phyloP scores from a whole-genome alignment of 192 early-diverging fungal species.

The Podila minutissima region DNA sequence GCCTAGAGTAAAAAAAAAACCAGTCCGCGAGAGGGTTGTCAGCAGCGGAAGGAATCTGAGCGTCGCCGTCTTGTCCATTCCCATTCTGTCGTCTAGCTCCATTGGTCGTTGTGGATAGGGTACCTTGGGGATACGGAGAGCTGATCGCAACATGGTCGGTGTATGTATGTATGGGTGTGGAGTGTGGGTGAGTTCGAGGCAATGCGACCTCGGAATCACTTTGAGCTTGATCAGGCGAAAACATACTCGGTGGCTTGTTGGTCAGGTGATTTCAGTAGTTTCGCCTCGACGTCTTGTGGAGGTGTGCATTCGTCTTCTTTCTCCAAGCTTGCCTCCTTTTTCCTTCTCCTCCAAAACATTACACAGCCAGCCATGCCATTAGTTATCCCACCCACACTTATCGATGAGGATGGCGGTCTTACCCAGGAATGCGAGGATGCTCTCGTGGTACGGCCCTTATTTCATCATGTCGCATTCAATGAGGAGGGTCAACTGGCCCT shows the following conservation, averaged over 20 bases:
- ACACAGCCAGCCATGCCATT: conserved; percentile 26
- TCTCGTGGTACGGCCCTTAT: conserved; percentile 25
- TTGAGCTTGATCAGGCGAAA: background rate
- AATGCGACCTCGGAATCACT: conserved; percentile 1
- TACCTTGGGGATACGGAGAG: conserved; percentile 21
- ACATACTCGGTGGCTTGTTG: background rate
- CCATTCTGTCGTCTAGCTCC: too few species aligned
- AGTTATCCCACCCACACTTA: conserved; percentile 34
- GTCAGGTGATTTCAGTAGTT: background rate
- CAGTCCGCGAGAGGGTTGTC: too few species aligned
- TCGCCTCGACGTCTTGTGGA: background rate
- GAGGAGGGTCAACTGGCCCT: background rate
- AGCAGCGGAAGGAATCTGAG: too few species aligned
- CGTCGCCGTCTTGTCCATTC: too few species aligned
- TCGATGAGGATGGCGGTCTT: conserved; percentile 46
- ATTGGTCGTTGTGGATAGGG: too few species aligned
- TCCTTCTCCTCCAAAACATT: background rate
- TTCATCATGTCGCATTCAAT: background rate
- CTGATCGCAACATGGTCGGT: conserved; percentile 16
- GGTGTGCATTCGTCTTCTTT: background rate
- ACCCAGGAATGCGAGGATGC: conserved; percentile 44
- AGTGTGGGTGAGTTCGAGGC: background rate
- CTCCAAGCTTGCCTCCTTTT: background rate
- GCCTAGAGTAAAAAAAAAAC: background rate
- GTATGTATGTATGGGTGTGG: background rate